Evolutionary conservation across 2,329 filamentous ascomycete species (phyloP).

Genomic region (Amphichorda felina): DNA sequence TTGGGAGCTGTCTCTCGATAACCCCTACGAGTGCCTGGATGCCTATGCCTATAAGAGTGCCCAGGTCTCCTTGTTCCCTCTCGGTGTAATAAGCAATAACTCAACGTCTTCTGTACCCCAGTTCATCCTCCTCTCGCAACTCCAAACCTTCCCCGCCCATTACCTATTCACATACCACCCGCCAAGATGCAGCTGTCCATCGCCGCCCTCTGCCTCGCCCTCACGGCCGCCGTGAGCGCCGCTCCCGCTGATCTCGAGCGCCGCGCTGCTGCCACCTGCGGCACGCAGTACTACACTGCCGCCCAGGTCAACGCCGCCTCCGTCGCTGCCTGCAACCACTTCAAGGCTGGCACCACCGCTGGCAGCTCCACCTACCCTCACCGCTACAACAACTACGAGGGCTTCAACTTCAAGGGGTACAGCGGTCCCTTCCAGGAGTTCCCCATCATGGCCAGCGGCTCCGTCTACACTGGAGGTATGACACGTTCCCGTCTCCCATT

Average conservation of each 20-base stretch:
- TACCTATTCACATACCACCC: too few relatives aligned
- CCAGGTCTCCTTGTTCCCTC: too few relatives aligned
- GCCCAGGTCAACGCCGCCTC: slow-evolving; percentile 15
- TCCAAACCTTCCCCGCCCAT: too few relatives aligned
- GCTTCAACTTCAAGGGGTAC: slow-evolving; percentile 18
- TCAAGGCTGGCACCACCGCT: slow-evolving; percentile 8
- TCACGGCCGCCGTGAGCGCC: slow-evolving; percentile 14
- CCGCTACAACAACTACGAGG: slow-evolving; percentile 24
- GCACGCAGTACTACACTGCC: slow-evolving; percentile 15
- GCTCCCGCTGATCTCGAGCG: slow-evolving; percentile 11
- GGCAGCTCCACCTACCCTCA: slow-evolving; percentile 23
- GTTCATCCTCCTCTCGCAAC: too few relatives aligned
- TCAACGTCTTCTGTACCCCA: too few relatives aligned
- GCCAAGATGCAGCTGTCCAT: slow-evolving; percentile 13
- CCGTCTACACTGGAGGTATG: slow-evolving; percentile 22
- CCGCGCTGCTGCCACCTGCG: slow-evolving; percentile 15
- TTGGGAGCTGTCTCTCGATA: too few relatives aligned
- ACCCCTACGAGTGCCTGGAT: too few relatives aligned
- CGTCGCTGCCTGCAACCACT: slow-evolving; percentile 7
- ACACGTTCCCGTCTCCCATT: not conserved
- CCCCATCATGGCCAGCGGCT: slow-evolving; percentile 17
- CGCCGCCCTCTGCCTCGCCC: slow-evolving; percentile 12
- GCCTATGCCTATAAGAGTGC: not conserved
- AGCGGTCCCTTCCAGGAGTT: slow-evolving; percentile 26
- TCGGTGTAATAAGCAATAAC: too few relatives aligned